These are phyloP conservation scores for Eucalyptus virginea DNA, from an alignment of 345 rosid genomes.

Conservation along the genomic window DNA sequence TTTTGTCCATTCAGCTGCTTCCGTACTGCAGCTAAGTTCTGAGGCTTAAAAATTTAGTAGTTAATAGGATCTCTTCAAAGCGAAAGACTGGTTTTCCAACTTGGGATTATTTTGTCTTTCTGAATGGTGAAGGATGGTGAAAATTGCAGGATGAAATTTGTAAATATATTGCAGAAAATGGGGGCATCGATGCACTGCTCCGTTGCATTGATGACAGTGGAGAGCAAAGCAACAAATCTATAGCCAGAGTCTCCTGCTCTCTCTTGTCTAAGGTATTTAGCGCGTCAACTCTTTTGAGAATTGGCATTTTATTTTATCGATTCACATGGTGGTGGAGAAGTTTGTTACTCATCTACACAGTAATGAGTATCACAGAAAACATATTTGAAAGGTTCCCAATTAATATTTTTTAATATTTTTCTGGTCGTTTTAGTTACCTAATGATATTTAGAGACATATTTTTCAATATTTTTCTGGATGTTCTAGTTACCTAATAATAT, in stretches of 20 bases:
- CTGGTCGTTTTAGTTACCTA: background rate
- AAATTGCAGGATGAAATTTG: conserved; percentile 67
- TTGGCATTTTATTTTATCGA: background rate
- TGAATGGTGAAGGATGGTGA: background rate
- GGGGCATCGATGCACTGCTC: conserved; percentile 76
- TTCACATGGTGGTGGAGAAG: background rate
- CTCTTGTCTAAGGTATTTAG: conserved; percentile 59
- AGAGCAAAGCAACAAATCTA: conserved; percentile 59
- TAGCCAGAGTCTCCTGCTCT: conserved; percentile 71
- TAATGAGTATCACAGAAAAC: background rate
- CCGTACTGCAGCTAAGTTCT: background rate
- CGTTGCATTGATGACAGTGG: conserved; percentile 68
- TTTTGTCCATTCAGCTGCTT: background rate
- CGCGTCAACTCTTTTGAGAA: background rate
- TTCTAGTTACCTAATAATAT: background rate
- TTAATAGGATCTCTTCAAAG: background rate
- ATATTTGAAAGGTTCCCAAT: background rate
- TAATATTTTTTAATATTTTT: background rate
- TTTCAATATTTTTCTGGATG: background rate
- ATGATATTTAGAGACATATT: background rate
- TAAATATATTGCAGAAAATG: conserved; percentile 77
- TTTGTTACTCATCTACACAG: background rate
- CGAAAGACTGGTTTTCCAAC: background rate
- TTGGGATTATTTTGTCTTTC: background rate
- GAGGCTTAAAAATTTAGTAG: background rate